These are phyloP conservation scores for Pedinophyceae sp. DNA, from an alignment of 139 green algal species.

Conservation along the genomic window DNA sequence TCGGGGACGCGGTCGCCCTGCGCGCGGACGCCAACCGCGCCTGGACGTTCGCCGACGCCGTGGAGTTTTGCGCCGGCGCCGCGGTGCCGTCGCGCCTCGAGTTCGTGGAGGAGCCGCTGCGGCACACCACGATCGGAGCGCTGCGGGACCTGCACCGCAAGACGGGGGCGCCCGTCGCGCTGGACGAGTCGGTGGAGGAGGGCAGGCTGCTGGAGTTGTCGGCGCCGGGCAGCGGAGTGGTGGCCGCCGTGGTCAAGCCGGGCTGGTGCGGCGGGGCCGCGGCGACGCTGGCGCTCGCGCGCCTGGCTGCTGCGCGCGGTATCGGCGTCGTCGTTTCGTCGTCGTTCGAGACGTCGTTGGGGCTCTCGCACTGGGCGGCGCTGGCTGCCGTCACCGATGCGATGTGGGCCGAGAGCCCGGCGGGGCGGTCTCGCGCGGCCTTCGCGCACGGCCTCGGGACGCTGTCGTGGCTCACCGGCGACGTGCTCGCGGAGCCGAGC, in stretches of 20 bases:
- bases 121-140: constrained; percentile 5
- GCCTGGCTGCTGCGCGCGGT: constrained; percentile 17
- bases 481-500: too few species aligned
- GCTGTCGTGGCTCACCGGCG: too few species aligned
- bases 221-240: constrained; percentile 13
- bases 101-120: constrained; percentile 72
- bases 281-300: constrained; percentile 16
- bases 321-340: too few species aligned
- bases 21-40: constrained; percentile 76
- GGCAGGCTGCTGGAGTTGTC: constrained; percentile 11
- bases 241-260: constrained; percentile 64
- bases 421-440: too few species aligned
- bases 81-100: constrained; percentile 23
- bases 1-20: constrained; percentile 44
- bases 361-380: too few species aligned
- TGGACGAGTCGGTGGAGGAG: constrained; percentile 79
- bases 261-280: constrained; percentile 50
- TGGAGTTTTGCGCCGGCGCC: constrained; percentile 18
- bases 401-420: too few species aligned
- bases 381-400: too few species aligned
- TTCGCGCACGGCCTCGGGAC: too few species aligned
- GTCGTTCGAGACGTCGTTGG: background rate
- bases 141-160: background rate
- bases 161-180: constrained; percentile 40
- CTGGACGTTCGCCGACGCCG: constrained; percentile 59